Conservation (phyloP, 129 eudicot genomes). For the Chrysanthemum seticuspe region DNA sequence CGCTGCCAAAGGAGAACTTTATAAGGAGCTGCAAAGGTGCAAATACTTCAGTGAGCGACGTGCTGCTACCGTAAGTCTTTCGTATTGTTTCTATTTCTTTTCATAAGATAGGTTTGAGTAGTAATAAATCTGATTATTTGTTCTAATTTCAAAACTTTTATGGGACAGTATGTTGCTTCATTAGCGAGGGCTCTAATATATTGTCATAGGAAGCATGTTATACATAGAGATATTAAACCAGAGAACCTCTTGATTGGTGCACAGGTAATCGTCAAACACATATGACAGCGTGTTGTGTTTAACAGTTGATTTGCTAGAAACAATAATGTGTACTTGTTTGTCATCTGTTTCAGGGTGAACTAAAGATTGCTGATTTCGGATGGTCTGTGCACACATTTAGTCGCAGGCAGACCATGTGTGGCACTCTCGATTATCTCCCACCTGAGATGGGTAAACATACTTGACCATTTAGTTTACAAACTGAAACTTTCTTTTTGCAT, state of each 20-base stretch:
- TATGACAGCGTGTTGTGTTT: background rate
- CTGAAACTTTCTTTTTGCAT: no score
- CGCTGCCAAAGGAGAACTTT: conserved; percentile 92
- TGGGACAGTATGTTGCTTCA: conserved; percentile 70
- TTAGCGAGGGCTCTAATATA: conserved; percentile 82
- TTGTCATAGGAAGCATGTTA: conserved; percentile 89
- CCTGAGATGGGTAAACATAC: no score
- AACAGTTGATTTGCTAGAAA: background rate
- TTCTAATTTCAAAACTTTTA: no score
- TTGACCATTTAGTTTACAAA: no score
- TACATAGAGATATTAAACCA: conserved; percentile 87
- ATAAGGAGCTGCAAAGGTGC: conserved; percentile 81
- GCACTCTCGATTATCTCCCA: no score
- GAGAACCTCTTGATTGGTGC: conserved; percentile 82
- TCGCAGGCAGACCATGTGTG: no score
- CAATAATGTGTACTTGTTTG: background rate
- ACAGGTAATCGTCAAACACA: conserved; percentile 41
- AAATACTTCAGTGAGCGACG: conserved; percentile 77
- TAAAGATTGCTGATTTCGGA: background rate
- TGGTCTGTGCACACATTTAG: no score
- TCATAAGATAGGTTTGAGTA: no score
- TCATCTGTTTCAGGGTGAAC: conserved; percentile 57
- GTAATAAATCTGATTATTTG: no score
- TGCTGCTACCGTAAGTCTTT: conserved; percentile 68
- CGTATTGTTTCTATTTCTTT: background rate